These are phyloP conservation scores for Yueomyces sp. DNA, from an alignment of 1,139 yeast genomes.

Conservation along the genomic window DNA sequence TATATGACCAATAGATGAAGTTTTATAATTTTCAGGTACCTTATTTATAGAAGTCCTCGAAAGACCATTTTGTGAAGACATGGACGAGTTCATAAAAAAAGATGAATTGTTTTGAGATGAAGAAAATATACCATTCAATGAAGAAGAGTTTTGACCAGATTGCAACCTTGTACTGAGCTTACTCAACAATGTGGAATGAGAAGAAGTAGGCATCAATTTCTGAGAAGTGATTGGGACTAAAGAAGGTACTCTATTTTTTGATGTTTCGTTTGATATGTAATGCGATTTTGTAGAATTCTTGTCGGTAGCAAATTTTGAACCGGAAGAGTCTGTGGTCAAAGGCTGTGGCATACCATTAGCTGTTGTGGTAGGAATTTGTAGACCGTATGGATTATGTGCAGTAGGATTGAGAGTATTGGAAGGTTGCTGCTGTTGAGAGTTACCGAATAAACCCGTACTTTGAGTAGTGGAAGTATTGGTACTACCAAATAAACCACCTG, in stretches of 20 bases:
- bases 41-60: background rate
- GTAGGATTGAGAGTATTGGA: background rate
- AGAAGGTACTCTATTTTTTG: slow-evolving; percentile 12
- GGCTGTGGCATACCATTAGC: slow-evolving; percentile 28
- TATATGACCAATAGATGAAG: slow-evolving; percentile 5
- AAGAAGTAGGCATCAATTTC: slow-evolving; percentile 5
- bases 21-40: too few species aligned
- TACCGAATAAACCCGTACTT: slow-evolving; percentile 6
- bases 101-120: slow-evolving; percentile 19
- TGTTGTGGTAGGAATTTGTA: slow-evolving; percentile 14
- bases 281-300: background rate
- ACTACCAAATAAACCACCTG: slow-evolving; percentile 19
- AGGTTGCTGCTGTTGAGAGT: background rate
- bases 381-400: slow-evolving; percentile 21
- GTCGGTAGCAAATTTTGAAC: background rate
- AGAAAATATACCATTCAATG: slow-evolving; percentile 27
- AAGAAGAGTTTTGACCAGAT: slow-evolving; percentile 14
- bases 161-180: slow-evolving; percentile 25
- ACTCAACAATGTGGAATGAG: slow-evolving; percentile 23
- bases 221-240: slow-evolving; percentile 9
- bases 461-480: slow-evolving; percentile 1
- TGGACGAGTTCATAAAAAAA: background rate
- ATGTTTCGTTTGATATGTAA: background rate
- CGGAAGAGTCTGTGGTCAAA: slow-evolving; percentile 20
- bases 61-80: background rate